A percentile compares a stretch with the other conserved stretches of the same genome.
Evolutionary conservation across 2,329 filamentous ascomycete genomes (phyloP).

Genomic region (Chlorencoelia australis): DNA sequence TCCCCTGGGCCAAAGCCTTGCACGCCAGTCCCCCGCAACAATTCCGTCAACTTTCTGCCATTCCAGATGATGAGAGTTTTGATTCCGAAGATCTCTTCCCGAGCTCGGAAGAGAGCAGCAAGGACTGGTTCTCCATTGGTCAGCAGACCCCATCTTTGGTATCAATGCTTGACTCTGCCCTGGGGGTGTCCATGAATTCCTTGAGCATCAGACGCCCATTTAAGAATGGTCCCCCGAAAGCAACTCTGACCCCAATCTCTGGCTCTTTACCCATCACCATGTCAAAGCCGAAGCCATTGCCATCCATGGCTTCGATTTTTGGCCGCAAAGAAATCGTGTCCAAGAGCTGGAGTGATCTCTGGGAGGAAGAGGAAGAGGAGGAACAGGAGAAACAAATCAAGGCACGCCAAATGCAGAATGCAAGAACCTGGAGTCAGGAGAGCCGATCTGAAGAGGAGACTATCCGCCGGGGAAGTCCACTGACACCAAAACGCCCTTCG

Average conservation of each 20-base stretch:
- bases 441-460: constrained; percentile 37
- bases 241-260: constrained; percentile 48
- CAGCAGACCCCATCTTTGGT: constrained; percentile 71
- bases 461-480: constrained; percentile 39
- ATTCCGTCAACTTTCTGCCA: constrained; percentile 77
- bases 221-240: constrained; percentile 36
- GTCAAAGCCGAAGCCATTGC: constrained; percentile 57
- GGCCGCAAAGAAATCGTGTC: constrained; percentile 73
- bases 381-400: constrained; percentile 53
- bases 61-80: constrained; percentile 69
- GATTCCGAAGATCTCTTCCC: constrained; percentile 72
- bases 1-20: constrained; percentile 90
- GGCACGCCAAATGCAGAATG: constrained; percentile 51
- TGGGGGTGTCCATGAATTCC: constrained; percentile 74
- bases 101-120: constrained; percentile 56
- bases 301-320: constrained; percentile 61
- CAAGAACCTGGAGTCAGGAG: constrained; percentile 66
- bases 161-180: constrained; percentile 73
- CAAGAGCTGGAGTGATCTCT: constrained; percentile 99
- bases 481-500: constrained; percentile 43
- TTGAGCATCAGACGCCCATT: constrained; percentile 44
- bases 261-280: constrained; percentile 71
- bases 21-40: constrained; percentile 62
- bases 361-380: constrained; percentile 74
- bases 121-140: constrained; percentile 71